phyloP scores from a whole-genome alignment of 1,284 basidiomycete species.

The Sporisorium iseilematis-ciliati region DNA sequence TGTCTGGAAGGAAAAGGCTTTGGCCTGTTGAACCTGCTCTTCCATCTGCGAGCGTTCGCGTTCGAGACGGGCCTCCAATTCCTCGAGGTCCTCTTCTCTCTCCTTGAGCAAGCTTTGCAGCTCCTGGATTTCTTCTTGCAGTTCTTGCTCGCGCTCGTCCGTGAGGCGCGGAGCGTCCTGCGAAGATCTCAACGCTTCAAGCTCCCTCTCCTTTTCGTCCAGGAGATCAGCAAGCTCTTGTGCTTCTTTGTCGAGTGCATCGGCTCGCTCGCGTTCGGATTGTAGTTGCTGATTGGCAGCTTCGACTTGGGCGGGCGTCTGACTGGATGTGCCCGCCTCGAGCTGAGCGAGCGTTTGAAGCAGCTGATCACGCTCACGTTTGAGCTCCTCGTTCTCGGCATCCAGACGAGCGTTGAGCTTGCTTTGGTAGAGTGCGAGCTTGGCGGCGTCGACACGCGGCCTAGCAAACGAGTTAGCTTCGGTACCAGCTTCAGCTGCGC shows the following conservation, averaged over 20 bases:
- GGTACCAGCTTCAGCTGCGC: constrained; percentile 47
- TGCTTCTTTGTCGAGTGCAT: constrained; percentile 50
- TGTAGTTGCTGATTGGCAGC: constrained; percentile 20
- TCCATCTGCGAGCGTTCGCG: constrained; percentile 46
- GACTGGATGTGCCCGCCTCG: constrained; percentile 11
- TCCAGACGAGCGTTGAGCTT: constrained; percentile 51
- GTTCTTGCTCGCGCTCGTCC: constrained; percentile 12
- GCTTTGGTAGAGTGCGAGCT: constrained; percentile 49
- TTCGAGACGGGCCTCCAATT: constrained; percentile 36
- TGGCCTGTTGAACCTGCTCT: constrained; percentile 52
- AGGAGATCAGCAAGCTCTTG: constrained; percentile 50
- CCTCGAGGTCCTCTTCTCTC: constrained; percentile 41
- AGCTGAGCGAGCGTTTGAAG: constrained; percentile 30
- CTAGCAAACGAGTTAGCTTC: constrained; percentile 47
- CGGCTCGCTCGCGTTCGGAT: constrained; percentile 29
- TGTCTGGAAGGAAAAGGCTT: constrained; percentile 48
- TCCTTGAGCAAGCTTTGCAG: constrained; percentile 43
- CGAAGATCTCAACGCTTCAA: constrained; percentile 20
- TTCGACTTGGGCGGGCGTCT: constrained; percentile 1
- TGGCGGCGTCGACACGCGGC: constrained; percentile 46
- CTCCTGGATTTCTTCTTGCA: constrained; percentile 36
- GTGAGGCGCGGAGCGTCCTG: background rate
- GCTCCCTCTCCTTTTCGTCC: constrained; percentile 45
- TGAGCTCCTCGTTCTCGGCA: constrained; percentile 53
- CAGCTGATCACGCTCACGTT: constrained; percentile 42